Percentiles rank a stretch among this genome's conserved stretches.
Conservation (phyloP, 176 grass and related monocot genomes). For the Juncus inflexus region DNA sequence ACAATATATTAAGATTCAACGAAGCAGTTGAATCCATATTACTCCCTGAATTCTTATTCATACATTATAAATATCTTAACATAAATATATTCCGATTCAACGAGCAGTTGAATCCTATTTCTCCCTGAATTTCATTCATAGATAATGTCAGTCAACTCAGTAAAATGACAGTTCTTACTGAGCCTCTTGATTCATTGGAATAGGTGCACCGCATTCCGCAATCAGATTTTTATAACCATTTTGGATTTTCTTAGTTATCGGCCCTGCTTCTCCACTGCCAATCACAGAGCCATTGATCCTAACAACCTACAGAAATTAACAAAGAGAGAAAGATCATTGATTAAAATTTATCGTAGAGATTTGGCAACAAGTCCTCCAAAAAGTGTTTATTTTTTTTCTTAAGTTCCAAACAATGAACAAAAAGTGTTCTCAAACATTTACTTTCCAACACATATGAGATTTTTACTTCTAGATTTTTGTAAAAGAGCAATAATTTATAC, state of each 20-base stretch:
- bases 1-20: conserved; percentile 4
- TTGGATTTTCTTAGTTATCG: conserved; percentile 63
- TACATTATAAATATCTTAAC: neutral
- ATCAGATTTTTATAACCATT: conserved; percentile 63
- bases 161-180: conserved; percentile 3
- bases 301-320: conserved; percentile 40
- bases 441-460: too few species aligned
- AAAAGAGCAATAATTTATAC: too few species aligned
- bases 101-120: too few species aligned
- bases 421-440: too few species aligned
- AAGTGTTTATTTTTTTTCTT: too few species aligned
- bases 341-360: neutral
- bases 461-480: too few species aligned
- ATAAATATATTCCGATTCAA: neutral
- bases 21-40: conserved; percentile 10
- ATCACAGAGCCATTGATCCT: conserved; percentile 54
- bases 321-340: neutral
- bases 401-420: too few species aligned
- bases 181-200: conserved; percentile 33
- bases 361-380: too few species aligned
- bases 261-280: conserved; percentile 55
- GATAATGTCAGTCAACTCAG: too few species aligned
- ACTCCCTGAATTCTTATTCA: neutral
- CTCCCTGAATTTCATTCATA: too few species aligned
- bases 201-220: conserved; percentile 52